phyloP scores from a whole-genome alignment of 495 filamentous ascomycete species.

The Hypoxylon subgilvum region DNA sequence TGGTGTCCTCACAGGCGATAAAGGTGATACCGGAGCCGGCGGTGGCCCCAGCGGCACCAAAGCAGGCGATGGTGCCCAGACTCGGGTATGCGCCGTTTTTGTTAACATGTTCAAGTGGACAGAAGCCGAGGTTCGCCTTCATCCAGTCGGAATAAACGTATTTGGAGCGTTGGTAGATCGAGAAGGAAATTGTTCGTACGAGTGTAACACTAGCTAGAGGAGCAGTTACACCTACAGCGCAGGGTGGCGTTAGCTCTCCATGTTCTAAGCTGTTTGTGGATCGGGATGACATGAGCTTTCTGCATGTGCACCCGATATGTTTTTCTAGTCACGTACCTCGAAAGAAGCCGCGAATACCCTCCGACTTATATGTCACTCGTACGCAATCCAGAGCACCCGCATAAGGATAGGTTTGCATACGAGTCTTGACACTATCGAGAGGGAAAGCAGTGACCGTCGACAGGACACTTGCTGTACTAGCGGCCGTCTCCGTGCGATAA shows the following conservation, averaged over 20 bases:
- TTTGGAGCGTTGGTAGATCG: conserved; percentile 86
- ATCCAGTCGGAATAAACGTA: conserved; percentile 73
- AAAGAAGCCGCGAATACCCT: conserved; percentile 78
- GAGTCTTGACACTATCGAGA: conserved; percentile 83
- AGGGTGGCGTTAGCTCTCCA: conserved; percentile 37
- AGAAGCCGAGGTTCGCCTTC: conserved; percentile 65
- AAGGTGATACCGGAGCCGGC: conserved; percentile 81
- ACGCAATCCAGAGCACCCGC: conserved; percentile 72
- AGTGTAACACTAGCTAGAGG: conserved; percentile 87
- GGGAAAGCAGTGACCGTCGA: conserved; percentile 78
- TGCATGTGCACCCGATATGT: conserved; percentile 7
- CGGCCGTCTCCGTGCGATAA: conserved; percentile 81
- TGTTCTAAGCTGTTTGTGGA: conserved; percentile 18
- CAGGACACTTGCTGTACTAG: conserved; percentile 72
- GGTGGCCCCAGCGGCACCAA: conserved; percentile 76
- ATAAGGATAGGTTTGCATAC: conserved; percentile 84
- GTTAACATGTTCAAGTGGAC: conserved; percentile 74
- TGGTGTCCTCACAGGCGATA: conserved; percentile 75
- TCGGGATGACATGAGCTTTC: neutral
- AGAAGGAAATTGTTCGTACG: conserved; percentile 91
- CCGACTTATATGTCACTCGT: conserved; percentile 71
- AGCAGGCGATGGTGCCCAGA: conserved; percentile 71
- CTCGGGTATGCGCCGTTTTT: conserved; percentile 72
- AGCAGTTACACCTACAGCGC: conserved; percentile 68
- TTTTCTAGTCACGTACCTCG: conserved; percentile 59